Percentiles rank a stretch among this genome's conserved stretches.
Evolutionary conservation across 1,139 yeast genomes (phyloP).

Genomic region (Candida smagusa): DNA sequence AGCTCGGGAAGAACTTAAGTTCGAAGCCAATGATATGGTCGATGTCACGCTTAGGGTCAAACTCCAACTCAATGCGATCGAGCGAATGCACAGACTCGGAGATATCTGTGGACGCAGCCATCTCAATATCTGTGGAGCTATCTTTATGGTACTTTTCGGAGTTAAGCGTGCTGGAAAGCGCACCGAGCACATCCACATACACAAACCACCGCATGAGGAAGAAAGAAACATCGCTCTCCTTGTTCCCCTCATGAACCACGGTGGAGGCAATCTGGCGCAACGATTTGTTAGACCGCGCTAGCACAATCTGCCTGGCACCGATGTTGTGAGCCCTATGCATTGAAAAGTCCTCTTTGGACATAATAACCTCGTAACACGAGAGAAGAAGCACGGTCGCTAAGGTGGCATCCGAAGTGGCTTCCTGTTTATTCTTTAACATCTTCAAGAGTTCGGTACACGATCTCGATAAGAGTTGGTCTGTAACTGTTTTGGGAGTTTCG

Average conservation of each 20-base stretch:
- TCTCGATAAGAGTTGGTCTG: constrained; percentile 51
- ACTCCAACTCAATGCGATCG: constrained; percentile 8
- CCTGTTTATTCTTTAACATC: constrained; percentile 48
- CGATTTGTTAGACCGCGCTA: constrained; percentile 44
- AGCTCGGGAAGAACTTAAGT: constrained; percentile 46
- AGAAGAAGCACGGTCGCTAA: constrained; percentile 61
- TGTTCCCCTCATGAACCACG: constrained; percentile 3
- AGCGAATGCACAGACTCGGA: constrained; percentile 2
- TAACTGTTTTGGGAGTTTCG: constrained; percentile 40
- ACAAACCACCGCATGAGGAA: constrained; percentile 72
- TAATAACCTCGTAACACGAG: constrained; percentile 61
- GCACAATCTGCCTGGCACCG: constrained; percentile 68
- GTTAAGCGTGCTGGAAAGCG: constrained; percentile 42
- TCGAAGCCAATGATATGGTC: constrained; percentile 63
- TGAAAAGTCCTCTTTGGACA: constrained; percentile 39
- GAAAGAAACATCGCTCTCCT: constrained; percentile 46
- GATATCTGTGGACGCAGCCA: constrained; percentile 5
- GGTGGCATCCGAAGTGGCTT: constrained; percentile 63
- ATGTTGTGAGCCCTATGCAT: constrained; percentile 64
- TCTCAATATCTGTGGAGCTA: constrained; percentile 4
- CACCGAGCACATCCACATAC: constrained; percentile 67
- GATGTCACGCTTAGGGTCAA: constrained; percentile 40
- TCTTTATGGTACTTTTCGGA: constrained; percentile 23
- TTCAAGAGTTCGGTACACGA: constrained; percentile 56
- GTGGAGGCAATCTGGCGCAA: constrained; percentile 1